Conservation (phyloP, 179 eudicot species). For the Silene noctiflora region DNA sequence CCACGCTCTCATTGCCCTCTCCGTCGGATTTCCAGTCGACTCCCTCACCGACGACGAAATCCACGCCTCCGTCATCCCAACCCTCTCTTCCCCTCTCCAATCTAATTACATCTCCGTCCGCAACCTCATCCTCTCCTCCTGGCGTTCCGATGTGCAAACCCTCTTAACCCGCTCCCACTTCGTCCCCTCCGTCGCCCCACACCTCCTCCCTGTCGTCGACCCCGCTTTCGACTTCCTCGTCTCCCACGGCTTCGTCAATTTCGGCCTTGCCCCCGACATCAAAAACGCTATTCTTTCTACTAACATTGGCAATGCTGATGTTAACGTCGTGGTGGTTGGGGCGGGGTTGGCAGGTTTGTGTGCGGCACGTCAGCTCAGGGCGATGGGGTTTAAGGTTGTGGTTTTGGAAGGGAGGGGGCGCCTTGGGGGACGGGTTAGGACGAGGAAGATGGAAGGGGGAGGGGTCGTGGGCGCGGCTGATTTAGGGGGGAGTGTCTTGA, state of each 20-base stretch:
- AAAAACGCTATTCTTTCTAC: neutral
- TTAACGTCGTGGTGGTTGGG: slow-evolving; percentile 60
- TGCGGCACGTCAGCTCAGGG: slow-evolving; percentile 71
- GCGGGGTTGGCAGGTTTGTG: slow-evolving; percentile 84
- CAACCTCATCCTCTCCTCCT: slow-evolving; percentile 70
- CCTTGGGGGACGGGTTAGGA: slow-evolving; percentile 81
- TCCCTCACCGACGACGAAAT: slow-evolving; percentile 88
- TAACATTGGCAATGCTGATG: neutral
- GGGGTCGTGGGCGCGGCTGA: slow-evolving; percentile 62
- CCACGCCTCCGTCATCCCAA: slow-evolving; percentile 51
- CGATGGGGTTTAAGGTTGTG: slow-evolving; percentile 80
- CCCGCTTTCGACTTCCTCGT: slow-evolving; percentile 59
- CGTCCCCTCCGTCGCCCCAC: slow-evolving; percentile 41
- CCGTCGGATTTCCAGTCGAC: slow-evolving; percentile 89
- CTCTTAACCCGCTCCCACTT: slow-evolving; percentile 50
- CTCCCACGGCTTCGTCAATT: slow-evolving; percentile 81
- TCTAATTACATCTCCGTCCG: slow-evolving; percentile 64
- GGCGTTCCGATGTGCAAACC: slow-evolving; percentile 64
- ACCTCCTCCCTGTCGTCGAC: slow-evolving; percentile 50
- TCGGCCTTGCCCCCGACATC: slow-evolving; percentile 55
- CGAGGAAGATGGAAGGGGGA: slow-evolving; percentile 49
- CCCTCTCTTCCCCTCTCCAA: slow-evolving; percentile 50
- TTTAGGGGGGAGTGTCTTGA: slow-evolving; percentile 88
- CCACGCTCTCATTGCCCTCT: slow-evolving; percentile 80
- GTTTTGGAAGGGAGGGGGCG: slow-evolving; percentile 70